Base-by-base conservation (phyloP, 257 asterid genomes). In the Jacaranda copaia region DNA sequence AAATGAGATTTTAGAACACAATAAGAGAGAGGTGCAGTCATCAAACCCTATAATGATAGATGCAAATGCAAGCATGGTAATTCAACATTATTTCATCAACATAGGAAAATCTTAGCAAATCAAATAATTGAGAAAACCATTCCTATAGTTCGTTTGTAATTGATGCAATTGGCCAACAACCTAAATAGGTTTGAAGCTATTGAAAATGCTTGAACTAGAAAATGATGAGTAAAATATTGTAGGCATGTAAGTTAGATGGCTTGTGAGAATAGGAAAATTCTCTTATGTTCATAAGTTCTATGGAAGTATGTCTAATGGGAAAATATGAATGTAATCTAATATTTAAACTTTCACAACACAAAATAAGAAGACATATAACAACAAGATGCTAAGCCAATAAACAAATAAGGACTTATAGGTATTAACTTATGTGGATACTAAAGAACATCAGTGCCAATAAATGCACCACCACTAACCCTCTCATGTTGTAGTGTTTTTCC, bases 401-500 rank as follows among this genome's bases (percentile, higher is more conserved):
- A 39, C 43, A 69, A 49, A 62, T n/a, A 72, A 73, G 73, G 39
- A 80, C 95, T 73, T 87, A 94, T 97, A 63, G 98, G 98, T 78
- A 94, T 94, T 77, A 94, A 84, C 82, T 94, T 94, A 80, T 89
- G 97, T 42, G 98, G 97, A 75, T 88, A 90, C 83, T 89, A 97
- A 91, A 87, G 93, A 78, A 97, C 98, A 84, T 94, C 98, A 38
- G 90, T 78, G 77, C 97, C 89, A 84, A 88, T 77, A 77, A 94
- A 94, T 74, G 97, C 91, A 79, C 98, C 98, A 84, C 97, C 98
- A 84, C 90, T 89, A 48, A 88, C 89, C 86, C 98, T 92, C 87
- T 94, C 98, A 81, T 94, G 96, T 74, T 92, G 97, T 64, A 94
- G 89, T 38, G 97, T 89, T 87, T 94, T 97, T 78, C 98, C 98